Evolutionary conservation across 495 filamentous ascomycete genomes (phyloP), one percentile per base, ranked within the genome.

Genomic region (Penicillium samsonianum): DNA sequence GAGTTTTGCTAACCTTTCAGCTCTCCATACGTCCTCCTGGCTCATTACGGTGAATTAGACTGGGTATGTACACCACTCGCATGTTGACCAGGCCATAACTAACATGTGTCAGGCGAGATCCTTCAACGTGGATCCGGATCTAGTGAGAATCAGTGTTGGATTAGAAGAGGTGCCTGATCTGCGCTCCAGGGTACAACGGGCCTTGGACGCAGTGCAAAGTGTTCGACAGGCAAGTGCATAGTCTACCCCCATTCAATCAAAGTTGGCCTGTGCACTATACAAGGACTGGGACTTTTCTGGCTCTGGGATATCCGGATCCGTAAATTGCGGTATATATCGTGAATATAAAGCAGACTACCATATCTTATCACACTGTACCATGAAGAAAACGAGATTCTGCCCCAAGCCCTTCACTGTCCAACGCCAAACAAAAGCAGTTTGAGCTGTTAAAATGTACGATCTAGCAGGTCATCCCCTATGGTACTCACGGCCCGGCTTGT

Each of bases 1-100:
- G 33, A 10, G 4, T 20, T 28, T 16, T 44, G 42, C 57, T 53
- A 40, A 62, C 6, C 45, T 47, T 37, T 38, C 54, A 87, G 84
- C 65, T 95, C 86, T 35, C 94, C 95, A 9, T 98, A 96, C 63
- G 90, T 93, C 28, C 73, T 98, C 16, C 73, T 98, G 25, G 95
- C 95, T 22, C 95, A 98, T 69, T 98, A 94, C 59, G 76, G 82
- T 53, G 95, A 98, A 79, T 70, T 97, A 14, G 90, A 95, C 31
- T 98, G 94, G 87, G 85, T 86, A 78, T 63, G 81, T 74, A 47
- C 44, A 33, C 35, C 50, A 11, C 30, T 50, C 31, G 2, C 25
- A 46, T 30, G 8, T 45, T 25, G 22, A 6, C 20, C 28, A 46
- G 23, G 25, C 16, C 25, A 38, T 48, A 41, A 63, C 42, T 61